phyloP scores from a whole-genome alignment of 805 yeast species.

The Candida krabiensis region DNA sequence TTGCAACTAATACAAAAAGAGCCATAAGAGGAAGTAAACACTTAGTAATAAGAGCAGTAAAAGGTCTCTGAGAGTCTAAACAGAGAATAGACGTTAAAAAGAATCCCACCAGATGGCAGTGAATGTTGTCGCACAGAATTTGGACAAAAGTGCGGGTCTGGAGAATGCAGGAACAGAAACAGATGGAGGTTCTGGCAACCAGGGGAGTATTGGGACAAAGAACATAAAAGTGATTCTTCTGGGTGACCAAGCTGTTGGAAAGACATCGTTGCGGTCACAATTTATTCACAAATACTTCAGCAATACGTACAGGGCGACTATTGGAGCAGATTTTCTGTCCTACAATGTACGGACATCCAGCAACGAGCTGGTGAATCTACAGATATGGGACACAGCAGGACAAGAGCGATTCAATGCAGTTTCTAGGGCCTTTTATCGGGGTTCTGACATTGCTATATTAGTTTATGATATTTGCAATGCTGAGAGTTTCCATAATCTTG shows the following conservation, averaged over 20 bases:
- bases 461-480: constrained; percentile 56
- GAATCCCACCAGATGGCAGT: too few species aligned
- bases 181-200: too few species aligned
- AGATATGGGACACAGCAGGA: constrained; percentile 93
- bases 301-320: constrained; percentile 56
- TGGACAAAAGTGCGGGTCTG: too few species aligned
- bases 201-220: too few species aligned
- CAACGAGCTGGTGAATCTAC: constrained; percentile 40
- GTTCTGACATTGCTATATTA: constrained; percentile 54
- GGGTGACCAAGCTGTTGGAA: constrained; percentile 62
- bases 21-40: too few species aligned
- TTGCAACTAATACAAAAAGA: too few species aligned
- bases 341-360: constrained; percentile 30
- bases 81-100: too few species aligned
- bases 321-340: constrained; percentile 59
- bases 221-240: constrained; percentile 50
- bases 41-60: too few species aligned
- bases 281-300: constrained; percentile 55
- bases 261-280: constrained; percentile 56
- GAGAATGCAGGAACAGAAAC: too few species aligned
- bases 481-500: constrained; percentile 47
- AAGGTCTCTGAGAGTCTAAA: too few species aligned
- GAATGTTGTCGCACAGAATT: too few species aligned
- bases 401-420: constrained; percentile 83
- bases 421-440: constrained; percentile 56